phyloP scores from a whole-genome alignment of 345 rosid species.

The Combretum micranthum region DNA sequence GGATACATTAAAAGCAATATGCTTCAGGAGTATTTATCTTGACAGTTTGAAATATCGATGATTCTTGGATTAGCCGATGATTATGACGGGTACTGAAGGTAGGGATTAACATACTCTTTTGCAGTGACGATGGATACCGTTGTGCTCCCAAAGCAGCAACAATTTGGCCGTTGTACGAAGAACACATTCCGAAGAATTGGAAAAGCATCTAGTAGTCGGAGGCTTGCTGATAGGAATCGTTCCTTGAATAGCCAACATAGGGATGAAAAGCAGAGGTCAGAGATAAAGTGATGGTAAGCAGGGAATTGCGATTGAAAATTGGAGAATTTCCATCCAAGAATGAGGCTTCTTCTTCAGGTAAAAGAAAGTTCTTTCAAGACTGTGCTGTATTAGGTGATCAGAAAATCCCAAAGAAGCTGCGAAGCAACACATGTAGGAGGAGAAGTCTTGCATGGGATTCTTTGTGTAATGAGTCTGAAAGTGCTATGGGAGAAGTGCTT shows the following conservation, averaged over 20 bases:
- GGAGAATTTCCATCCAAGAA: neutral
- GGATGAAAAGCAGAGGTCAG: neutral
- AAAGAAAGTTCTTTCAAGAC: conserved; percentile 8
- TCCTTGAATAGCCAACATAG: neutral
- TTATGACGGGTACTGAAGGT: no score
- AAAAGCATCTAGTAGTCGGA: no score
- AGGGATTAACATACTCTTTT: conserved; percentile 5
- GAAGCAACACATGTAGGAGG: conserved; percentile 8
- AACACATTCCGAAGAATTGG: no score
- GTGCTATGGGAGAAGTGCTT: neutral
- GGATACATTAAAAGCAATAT: neutral
- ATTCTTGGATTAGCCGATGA: neutral
- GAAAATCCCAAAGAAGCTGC: conserved; percentile 15
- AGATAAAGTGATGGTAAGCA: neutral
- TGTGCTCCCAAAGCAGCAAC: conserved; percentile 18
- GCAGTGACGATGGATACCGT: conserved; percentile 35
- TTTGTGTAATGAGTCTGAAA: neutral
- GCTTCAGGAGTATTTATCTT: neutral
- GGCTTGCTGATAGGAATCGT: conserved; percentile 18
- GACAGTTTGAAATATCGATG: neutral
- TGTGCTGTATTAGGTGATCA: conserved; percentile 6
- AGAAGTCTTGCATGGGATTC: neutral
- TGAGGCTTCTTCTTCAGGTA: conserved; percentile 10
- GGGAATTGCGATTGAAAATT: neutral
- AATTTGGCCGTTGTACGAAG: conserved; percentile 9